Base-by-base conservation (phyloP, 495 filamentous ascomycete species). In the Hypoxylon perforatum region DNA sequence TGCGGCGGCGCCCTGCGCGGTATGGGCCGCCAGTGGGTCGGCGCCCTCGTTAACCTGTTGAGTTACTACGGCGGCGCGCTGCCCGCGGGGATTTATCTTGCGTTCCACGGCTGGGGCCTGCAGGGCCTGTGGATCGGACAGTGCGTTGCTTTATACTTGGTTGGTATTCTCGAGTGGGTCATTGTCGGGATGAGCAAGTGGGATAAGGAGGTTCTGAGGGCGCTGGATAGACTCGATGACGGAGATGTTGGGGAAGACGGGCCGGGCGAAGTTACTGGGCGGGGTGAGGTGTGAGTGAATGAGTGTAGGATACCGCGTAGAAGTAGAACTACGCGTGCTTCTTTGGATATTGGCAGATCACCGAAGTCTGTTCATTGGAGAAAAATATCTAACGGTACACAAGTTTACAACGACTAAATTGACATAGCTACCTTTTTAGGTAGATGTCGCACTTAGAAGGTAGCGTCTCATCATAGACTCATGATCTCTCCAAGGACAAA, bases 81-180 rank as follows among this genome's bases (percentile, higher is more conserved):
- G 66, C 93, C 93, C 8, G 77, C 91, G 47, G 94, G 94, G 0
- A 91, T 96, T 54, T 97, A 86, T 77, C 83, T 97, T 50, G 93
- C 94, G 5, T 96, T 95, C 69, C 87, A 94, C 74, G 92, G 92
- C 1, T 96, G 93, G 92, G 93, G 93, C 1, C 81, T 97, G 9
- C 82, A 82, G 46, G 93, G 93, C 0, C 71, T 97, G 23, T 97
- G 93, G 93, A 81, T 96, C 21, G 94, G 93, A 22, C 92, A 96
- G 73, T 97, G 93, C 76, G 88, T 96, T 72, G 93, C 93, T 1
- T 75, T 96, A 49, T 97, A 94, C 71, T 76, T 94, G 25, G 93
- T 96, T 4, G 94, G 93, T 0, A 75, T 80, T 2, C 58, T 93
- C 17, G 91, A 96, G 73, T 96, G 92, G 93, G 76, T 83, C 18